These are phyloP conservation scores for Candida taoyuanica DNA, from an alignment of 805 yeast genomes.

Conservation along the genomic window DNA sequence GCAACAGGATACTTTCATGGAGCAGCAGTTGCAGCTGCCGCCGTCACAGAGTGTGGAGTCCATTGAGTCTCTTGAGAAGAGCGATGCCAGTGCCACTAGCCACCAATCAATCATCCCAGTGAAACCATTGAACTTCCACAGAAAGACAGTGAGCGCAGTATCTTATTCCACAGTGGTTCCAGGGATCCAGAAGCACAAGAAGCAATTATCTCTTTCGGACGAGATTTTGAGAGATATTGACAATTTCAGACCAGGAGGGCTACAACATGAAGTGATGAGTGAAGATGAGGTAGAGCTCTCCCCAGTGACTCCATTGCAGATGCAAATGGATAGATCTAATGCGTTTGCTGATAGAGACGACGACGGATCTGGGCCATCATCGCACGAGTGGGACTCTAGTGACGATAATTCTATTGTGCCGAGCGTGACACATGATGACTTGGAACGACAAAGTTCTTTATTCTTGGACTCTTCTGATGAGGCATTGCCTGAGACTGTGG, in stretches of 20 bases:
- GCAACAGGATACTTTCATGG: background rate
- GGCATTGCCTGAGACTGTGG: background rate
- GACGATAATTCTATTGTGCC: background rate
- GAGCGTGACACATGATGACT: background rate
- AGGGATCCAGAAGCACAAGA: constrained; percentile 13
- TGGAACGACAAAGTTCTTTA: constrained; percentile 5
- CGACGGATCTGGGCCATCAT: no score
- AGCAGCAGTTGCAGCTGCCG: background rate
- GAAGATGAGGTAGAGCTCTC: constrained; percentile 17
- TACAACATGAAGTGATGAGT: constrained; percentile 2
- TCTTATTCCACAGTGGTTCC: constrained; percentile 9
- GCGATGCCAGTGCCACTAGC: constrained; percentile 7
- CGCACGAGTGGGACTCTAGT: background rate
- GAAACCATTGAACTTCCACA: constrained; percentile 24
- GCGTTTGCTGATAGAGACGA: no score
- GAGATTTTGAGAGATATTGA: constrained; percentile 27
- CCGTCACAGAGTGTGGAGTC: constrained; percentile 7
- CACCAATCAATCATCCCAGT: constrained; percentile 14
- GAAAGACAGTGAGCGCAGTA: constrained; percentile 17
- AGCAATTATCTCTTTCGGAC: constrained; percentile 26
- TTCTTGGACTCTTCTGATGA: constrained; percentile 23
- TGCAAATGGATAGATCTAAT: background rate
- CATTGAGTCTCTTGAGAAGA: constrained; percentile 7
- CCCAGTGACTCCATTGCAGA: constrained; percentile 21
- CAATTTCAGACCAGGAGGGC: constrained; percentile 17